Evolutionary conservation across 768 basidiomycete genomes (phyloP).

Genomic region (Coprinellus aureogranulatus): DNA sequence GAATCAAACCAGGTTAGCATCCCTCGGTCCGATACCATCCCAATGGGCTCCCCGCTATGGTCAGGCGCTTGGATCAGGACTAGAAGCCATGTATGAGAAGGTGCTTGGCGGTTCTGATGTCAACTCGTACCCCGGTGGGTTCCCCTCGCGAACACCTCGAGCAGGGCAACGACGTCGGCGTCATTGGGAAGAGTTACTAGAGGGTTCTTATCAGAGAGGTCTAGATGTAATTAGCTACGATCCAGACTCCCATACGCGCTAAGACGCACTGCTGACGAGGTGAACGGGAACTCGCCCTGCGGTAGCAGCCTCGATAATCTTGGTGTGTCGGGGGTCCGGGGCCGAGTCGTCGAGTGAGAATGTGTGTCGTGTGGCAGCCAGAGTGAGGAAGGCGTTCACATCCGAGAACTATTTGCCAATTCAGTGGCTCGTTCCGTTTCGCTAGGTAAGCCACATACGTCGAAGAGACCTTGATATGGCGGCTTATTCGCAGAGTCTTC

Average conservation of each 20-base stretch:
- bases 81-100: too few relatives aligned
- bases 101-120: too few relatives aligned
- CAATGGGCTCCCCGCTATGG: conserved; percentile 49
- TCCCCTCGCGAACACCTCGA: conserved; percentile 67
- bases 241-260: not conserved
- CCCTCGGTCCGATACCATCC: conserved; percentile 72
- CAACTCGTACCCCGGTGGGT: too few relatives aligned
- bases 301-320: conserved; percentile 72
- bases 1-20: conserved; percentile 68
- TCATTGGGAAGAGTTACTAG: conserved; percentile 61
- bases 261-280: conserved; percentile 70
- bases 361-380: conserved; percentile 78
- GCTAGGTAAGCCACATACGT: conserved; percentile 46
- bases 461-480: conserved; percentile 62
- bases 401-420: conserved; percentile 61
- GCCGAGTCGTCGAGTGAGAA: conserved; percentile 58
- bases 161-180: conserved; percentile 59
- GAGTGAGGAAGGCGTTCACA: conserved; percentile 82
- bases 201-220: conserved; percentile 84
- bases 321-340: conserved; percentile 56
- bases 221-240: conserved; percentile 33
- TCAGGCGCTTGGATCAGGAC: conserved; percentile 55
- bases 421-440: not conserved
- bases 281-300: conserved; percentile 71
- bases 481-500: conserved; percentile 22